Base-by-base conservation (phyloP, 768 basidiomycete species). In the Auricularia sp. region DNA sequence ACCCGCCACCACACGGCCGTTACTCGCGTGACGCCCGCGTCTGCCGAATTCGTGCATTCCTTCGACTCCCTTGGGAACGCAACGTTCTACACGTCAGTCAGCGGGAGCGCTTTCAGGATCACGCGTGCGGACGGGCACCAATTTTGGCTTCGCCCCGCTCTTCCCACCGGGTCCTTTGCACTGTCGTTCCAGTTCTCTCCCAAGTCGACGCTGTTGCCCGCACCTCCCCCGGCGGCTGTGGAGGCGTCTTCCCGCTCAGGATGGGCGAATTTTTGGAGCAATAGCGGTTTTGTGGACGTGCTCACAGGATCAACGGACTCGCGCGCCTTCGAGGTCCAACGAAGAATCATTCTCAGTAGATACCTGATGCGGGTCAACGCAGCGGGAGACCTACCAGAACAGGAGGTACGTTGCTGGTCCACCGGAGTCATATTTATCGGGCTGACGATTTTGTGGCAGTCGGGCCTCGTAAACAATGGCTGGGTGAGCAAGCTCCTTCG, bases 361-460 rank as follows among this genome's bases (percentile, higher is more conserved):
- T 84, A 85, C 70, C 71, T 84, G 64, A 78, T 85, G 78, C 75
- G 80, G 34, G 82, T 84, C 10, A 86, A 86, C 66, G 83, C 82
- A 68, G 84, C 83, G 3, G 82, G 82, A 1, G 78, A 82, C 68
- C 74, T 71, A 12, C 83, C 83, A 2, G 81, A 83, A 3, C 84
- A 86, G 67, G 84, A 86, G 77, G 83, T 83, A 68, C 62, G 77
- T 67, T 29, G 29, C 29, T 29, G 29, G 29, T 29, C 29, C 34
- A 16, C 61, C 1, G 10, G 6, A 18, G 18, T 51, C 10, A 21
- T 1, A 51, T 16, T 51, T 51, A 18, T 51, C 47, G 33, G 51
- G 47, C 3, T 65, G 29, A 59, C 63, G 68, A 63, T 62, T 42
- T 21, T 36, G 10, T 44, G 34, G 29, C 65, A 84, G 83, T 82